Evolutionary conservation across 257 asterid species (phyloP), one percentile per base, ranked within the genome.

Genomic region (Solanum sejunctum): DNA sequence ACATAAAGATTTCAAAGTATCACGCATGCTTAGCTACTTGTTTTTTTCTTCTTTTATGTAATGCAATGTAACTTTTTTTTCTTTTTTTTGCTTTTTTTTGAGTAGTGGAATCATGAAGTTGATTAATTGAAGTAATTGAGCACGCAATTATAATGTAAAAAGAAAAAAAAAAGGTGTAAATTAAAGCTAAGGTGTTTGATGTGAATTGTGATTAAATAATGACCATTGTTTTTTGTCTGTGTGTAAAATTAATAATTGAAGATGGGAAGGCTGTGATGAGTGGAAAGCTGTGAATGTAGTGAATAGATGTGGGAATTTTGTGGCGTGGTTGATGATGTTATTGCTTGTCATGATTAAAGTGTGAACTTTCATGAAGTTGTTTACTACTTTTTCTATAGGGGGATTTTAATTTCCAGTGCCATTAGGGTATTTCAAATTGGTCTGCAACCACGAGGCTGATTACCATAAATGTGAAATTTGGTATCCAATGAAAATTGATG

Each of bases 311-410:
- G 81, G 80, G 49, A 72, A 57, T 79, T 57, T 71, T 67, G 84
- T 57, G 82, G 73, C 28, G 85, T 88, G 63, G 81, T 84, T 78
- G 78, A 86, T 84, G 86, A 16, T 70, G 81, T 78, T 32, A 86
- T 17, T 85, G 78, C 12, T 81, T 83, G 84, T 92, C 92, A 93
- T 93, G 92, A 94, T 93, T 92, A 91, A 88, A 91, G 92, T 85
- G 86, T 91, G 93, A 89, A 85, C 83, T 90, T 86, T 84, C 89
- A 84, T 78, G 83, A 78, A 78, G 6, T 52, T 39, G 10, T 39
- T 57, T 66, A 17, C 81, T 67, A 67, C 70, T 39, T 82, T 41
- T 82, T n/a, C 15, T 47, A 10, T 36, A 28, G 11, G 17, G 23
- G 11, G 23, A 52, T 51, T 77, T 77, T 51, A 51, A 78, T 78